These are phyloP conservation scores for Euphorbia celastroides DNA, from an alignment of 441 rosid genomes.

Conservation along the genomic window DNA sequence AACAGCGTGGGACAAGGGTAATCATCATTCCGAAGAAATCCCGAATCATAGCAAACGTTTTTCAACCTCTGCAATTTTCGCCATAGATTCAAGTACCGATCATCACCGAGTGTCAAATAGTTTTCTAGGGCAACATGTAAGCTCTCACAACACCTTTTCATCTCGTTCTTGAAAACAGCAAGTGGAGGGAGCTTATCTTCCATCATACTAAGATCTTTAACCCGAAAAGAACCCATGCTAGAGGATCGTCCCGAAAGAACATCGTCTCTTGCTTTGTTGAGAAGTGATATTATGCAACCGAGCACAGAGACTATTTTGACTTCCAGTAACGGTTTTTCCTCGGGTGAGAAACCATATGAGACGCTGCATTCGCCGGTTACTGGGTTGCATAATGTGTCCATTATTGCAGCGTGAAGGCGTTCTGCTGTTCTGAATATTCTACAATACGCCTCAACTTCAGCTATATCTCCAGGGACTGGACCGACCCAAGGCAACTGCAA, in stretches of 20 bases:
- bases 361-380: constrained; percentile 85
- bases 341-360: constrained; percentile 66
- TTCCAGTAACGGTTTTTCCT: constrained; percentile 84
- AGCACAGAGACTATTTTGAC: constrained; percentile 91
- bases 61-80: constrained; percentile 90
- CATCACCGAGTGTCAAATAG: constrained; percentile 70
- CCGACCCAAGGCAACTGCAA: constrained; percentile 82
- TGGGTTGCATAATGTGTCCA: constrained; percentile 94
- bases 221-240: constrained; percentile 40
- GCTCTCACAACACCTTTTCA: constrained; percentile 97
- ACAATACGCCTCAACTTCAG: constrained; percentile 96
- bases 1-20: constrained; percentile 66
- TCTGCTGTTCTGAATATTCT: constrained; percentile 89
- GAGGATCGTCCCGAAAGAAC: constrained; percentile 88
- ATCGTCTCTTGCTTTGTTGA: constrained; percentile 83
- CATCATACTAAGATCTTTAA: constrained; percentile 41
- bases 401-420: constrained; percentile 72
- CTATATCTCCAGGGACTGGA: constrained; percentile 94
- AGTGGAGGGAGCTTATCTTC: constrained; percentile 87
- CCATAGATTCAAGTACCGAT: constrained; percentile 66
- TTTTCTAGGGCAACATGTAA: constrained; percentile 89
- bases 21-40: constrained; percentile 66
- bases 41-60: constrained; percentile 85
- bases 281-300: constrained; percentile 83
- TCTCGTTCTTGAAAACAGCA: constrained; percentile 80